Conservation (phyloP, 2,329 filamentous ascomycete species). For the Alternaria postmessia region DNA sequence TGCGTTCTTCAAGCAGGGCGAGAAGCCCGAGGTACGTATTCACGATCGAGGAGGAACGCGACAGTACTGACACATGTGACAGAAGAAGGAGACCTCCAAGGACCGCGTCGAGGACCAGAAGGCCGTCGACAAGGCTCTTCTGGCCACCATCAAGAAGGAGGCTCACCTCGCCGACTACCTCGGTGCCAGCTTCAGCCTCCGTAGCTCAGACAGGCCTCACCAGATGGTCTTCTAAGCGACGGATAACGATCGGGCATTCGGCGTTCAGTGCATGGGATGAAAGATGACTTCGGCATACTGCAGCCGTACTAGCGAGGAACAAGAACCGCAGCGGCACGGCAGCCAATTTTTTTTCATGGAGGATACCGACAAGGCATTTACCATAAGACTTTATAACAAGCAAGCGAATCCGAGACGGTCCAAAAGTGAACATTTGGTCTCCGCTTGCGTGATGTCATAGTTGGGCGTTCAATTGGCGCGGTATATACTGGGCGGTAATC, state of each 20-base stretch:
- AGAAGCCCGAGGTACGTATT: slow-evolving; percentile 88
- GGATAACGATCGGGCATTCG: slow-evolving; percentile 47
- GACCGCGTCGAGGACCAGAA: slow-evolving; percentile 97
- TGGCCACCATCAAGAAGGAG: slow-evolving; percentile 98
- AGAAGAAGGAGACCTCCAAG: slow-evolving; percentile 98
- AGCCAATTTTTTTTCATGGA: slow-evolving; percentile 50
- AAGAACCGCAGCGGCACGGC: slow-evolving; percentile 45
- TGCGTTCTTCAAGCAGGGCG: slow-evolving; percentile 99
- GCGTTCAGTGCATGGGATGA: slow-evolving; percentile 54
- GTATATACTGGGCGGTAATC: slow-evolving; percentile 30
- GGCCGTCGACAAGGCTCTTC: slow-evolving; percentile 94
- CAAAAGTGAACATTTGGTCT: slow-evolving; percentile 48
- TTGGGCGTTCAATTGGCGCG: slow-evolving; percentile 35
- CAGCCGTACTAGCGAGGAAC: slow-evolving; percentile 51
- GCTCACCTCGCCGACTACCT: slow-evolving; percentile 94
- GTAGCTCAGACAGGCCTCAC: slow-evolving; percentile 99
- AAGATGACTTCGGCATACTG: slow-evolving; percentile 51
- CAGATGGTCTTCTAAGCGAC: slow-evolving; percentile 93
- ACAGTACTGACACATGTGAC: slow-evolving; percentile 34
- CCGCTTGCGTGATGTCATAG: slow-evolving; percentile 47
- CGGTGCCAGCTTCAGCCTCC: slow-evolving; percentile 93
- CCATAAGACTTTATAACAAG: slow-evolving; percentile 52
- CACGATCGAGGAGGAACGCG: background rate
- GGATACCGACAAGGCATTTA: slow-evolving; percentile 51
- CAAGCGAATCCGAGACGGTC: slow-evolving; percentile 53